Base-by-base conservation (phyloP, 345 rosid species). In the Acer yangbiense region DNA sequence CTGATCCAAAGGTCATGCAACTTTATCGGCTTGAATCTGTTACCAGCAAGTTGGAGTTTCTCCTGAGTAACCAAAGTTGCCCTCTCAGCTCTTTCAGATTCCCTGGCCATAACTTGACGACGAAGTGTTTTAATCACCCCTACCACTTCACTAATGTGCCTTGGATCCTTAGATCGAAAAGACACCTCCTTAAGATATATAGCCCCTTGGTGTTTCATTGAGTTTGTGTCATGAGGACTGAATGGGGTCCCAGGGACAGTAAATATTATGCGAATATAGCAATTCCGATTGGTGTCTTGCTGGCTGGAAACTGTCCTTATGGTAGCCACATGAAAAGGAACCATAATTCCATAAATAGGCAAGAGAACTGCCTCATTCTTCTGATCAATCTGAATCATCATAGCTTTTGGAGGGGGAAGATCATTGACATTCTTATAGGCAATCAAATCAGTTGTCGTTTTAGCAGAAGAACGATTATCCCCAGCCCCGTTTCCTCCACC, bases 61-160 rank as follows among this genome's bases (percentile, higher is more conserved):
- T 96, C 98, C 77, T 91, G 97, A 29, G 93, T 91, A 71, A 96
- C 99, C 84, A 96, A 80, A 46, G 97, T 94, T 14, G 98, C 99
- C 83, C 99, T 87, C 79, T 96, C 97, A 58, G 93, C 96, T 82
- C 92, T 88, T 76, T 94, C 99, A 0, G 98, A 93, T 78, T 96
- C 98, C 63, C 97, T 85, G n/a, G 95, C 87, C 81, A 82, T 79
- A 18, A 92, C 97, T 27, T 91, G 97, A 69, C 97, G 85, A 41
- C 97, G 82, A 16, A 94, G 97, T 48, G 95, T 83, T 82, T 90
- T 94, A 73, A 96, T 96, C 71, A 69, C 76, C 84, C 89, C 95
- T 32, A 92, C 98, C 29, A 90, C 94, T 85, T 96, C 99, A 57
- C 95, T 90, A 57, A 89, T 90, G 86, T 91, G 98, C 79, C 93